Evolutionary conservation across 495 filamentous ascomycete genomes (phyloP).

Genomic region (Trichocladium antarcticum): DNA sequence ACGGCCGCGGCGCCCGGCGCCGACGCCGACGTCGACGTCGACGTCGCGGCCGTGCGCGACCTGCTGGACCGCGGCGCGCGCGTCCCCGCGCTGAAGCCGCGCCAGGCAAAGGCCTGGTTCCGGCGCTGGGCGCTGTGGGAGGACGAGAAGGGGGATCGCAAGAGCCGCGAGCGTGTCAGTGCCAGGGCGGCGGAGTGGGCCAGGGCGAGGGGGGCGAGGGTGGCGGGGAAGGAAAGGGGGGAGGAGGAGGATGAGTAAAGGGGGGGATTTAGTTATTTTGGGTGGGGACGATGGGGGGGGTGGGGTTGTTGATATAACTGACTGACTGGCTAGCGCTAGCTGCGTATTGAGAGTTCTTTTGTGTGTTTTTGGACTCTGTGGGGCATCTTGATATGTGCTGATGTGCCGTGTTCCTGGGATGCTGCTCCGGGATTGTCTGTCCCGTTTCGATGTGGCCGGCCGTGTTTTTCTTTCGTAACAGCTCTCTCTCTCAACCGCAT

Average conservation of each 20-base stretch:
- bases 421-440: too few species aligned
- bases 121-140: constrained; percentile 75
- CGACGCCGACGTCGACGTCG: constrained; percentile 20
- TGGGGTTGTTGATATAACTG: neutral
- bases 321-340: too few species aligned
- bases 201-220: constrained; percentile 17
- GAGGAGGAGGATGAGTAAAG: constrained; percentile 18
- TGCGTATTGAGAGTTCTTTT: neutral
- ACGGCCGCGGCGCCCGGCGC: constrained; percentile 14
- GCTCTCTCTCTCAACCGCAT: too few species aligned
- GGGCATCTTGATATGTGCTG: neutral
- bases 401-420: too few species aligned
- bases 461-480: too few species aligned
- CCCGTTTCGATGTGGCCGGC: neutral
- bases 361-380: neutral
- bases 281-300: too few species aligned
- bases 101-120: constrained; percentile 70
- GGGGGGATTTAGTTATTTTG: too few species aligned
- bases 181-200: constrained; percentile 62
- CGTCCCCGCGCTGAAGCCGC: constrained; percentile 57
- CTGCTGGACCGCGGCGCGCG: constrained; percentile 70
- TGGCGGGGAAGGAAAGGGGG: constrained; percentile 23
- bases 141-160: constrained; percentile 58
- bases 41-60: constrained; percentile 49
- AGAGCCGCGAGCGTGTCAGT: constrained; percentile 60